These are phyloP conservation scores for Chimonanthus praecox DNA, from an alignment of 164 flowering plant genomes.

Conservation along the genomic window DNA sequence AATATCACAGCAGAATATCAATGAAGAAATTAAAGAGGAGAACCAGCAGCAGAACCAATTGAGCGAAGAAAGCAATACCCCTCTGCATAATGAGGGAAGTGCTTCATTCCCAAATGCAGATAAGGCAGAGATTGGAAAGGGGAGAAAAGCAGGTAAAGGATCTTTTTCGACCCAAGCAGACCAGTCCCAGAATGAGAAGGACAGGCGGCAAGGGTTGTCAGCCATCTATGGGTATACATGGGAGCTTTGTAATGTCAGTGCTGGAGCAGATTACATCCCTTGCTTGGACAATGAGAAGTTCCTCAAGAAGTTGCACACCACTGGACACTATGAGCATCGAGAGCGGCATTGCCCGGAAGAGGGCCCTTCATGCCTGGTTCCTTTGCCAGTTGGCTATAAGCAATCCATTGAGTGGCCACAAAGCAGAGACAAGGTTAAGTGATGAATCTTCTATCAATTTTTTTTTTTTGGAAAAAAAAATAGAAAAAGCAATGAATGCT, in stretches of 20 bases:
- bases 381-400: constrained; percentile 64
- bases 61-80: constrained; percentile 3
- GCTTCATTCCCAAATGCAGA: constrained; percentile 27
- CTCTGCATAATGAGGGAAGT: constrained; percentile 8
- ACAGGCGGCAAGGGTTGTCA: constrained; percentile 32
- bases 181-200: constrained; percentile 69
- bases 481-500: no score
- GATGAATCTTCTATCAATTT: neutral
- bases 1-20: neutral
- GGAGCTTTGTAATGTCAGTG: constrained; percentile 70
- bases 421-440: constrained; percentile 77
- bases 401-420: constrained; percentile 63
- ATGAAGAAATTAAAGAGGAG: neutral
- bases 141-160: constrained; percentile 54
- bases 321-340: constrained; percentile 69
- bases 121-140: constrained; percentile 53
- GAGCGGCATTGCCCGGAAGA: constrained; percentile 93
- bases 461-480: no score
- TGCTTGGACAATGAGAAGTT: constrained; percentile 88
- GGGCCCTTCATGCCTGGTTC: constrained; percentile 69
- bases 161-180: constrained; percentile 77
- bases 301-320: constrained; percentile 32
- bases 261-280: constrained; percentile 84
- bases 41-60: constrained; percentile 3
- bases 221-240: constrained; percentile 48